These are phyloP conservation scores for Ceratocystis cubensis DNA, from an alignment of 2,329 filamentous ascomycete genomes.

Conservation along the genomic window DNA sequence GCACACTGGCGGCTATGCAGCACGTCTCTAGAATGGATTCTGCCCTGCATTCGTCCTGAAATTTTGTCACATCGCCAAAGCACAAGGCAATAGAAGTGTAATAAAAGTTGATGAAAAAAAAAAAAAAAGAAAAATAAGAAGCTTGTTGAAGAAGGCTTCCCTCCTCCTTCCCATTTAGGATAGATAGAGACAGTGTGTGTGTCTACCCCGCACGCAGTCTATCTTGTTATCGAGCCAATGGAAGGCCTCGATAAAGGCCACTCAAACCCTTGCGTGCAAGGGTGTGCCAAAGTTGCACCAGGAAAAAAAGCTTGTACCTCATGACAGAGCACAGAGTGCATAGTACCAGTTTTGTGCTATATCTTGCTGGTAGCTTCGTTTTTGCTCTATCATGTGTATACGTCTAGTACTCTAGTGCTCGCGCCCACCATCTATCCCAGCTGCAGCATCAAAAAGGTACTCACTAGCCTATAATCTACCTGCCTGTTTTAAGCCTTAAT, in stretches of 20 bases:
- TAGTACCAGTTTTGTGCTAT: background rate
- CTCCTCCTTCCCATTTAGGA: slow-evolving; percentile 1
- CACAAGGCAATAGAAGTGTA: background rate
- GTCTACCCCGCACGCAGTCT: background rate
- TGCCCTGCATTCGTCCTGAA: slow-evolving; percentile 1
- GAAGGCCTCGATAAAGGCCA: background rate
- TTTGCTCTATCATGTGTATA: background rate
- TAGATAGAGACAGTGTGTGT: slow-evolving; percentile 1
- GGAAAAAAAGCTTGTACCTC: slow-evolving; percentile 3
- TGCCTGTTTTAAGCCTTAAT: background rate
- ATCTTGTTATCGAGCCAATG: slow-evolving; percentile 14
- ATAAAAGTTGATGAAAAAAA: background rate
- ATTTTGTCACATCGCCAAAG: background rate
- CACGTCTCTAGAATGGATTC: background rate
- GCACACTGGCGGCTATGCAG: background rate
- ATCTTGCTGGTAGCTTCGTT: background rate
- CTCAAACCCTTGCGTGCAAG: slow-evolving; percentile 12
- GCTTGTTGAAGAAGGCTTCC: background rate
- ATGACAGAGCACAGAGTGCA: background rate
- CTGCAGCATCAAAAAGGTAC: background rate
- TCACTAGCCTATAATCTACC: background rate
- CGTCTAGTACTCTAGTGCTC: background rate
- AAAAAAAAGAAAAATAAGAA: background rate
- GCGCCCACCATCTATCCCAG: background rate
- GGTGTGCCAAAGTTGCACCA: background rate